These are phyloP conservation scores for Termitomyces eurrhizus DNA, from an alignment of 768 basidiomycete species.

Conservation along the genomic window DNA sequence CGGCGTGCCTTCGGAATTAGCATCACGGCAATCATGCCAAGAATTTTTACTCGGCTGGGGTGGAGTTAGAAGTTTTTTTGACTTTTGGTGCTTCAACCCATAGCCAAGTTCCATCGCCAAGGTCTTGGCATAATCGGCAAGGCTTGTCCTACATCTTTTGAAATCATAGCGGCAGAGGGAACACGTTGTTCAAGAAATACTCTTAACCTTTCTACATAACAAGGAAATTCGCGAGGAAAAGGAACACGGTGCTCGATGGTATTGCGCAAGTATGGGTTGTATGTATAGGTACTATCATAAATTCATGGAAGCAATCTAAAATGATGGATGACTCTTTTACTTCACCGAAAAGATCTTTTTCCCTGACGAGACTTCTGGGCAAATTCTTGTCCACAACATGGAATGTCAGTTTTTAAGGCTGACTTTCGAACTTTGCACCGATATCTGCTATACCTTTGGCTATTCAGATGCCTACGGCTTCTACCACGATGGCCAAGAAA, in stretches of 20 bases:
- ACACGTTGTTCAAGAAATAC: conserved; percentile 23
- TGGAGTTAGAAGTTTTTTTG: no score
- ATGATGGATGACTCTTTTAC: not conserved
- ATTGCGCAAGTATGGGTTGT: not conserved
- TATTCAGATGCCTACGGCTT: not conserved
- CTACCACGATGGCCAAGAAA: conserved; percentile 1
- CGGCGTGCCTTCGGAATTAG: no score
- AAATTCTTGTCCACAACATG: not conserved
- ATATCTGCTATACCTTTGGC: not conserved
- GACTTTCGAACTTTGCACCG: not conserved
- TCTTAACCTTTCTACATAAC: conserved; percentile 27
- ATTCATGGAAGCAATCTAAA: no score
- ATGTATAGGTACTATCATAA: not conserved
- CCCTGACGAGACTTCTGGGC: not conserved
- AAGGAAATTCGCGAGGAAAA: conserved; percentile 23
- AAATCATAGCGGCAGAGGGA: conserved; percentile 18
- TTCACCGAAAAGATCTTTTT: not conserved
- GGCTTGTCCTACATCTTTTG: conserved; percentile 12
- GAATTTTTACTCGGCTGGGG: no score
- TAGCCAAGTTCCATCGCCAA: conserved; percentile 13
- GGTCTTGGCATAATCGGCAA: conserved; percentile 14
- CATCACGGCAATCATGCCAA: no score
- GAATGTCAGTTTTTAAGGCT: not conserved
- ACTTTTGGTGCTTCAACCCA: no score
- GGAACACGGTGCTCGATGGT: not conserved